Percentiles rank a stretch among this genome's conserved stretches.
Evolutionary conservation across 139 green algal species (phyloP).

Genomic region (Micromonas commoda): DNA sequence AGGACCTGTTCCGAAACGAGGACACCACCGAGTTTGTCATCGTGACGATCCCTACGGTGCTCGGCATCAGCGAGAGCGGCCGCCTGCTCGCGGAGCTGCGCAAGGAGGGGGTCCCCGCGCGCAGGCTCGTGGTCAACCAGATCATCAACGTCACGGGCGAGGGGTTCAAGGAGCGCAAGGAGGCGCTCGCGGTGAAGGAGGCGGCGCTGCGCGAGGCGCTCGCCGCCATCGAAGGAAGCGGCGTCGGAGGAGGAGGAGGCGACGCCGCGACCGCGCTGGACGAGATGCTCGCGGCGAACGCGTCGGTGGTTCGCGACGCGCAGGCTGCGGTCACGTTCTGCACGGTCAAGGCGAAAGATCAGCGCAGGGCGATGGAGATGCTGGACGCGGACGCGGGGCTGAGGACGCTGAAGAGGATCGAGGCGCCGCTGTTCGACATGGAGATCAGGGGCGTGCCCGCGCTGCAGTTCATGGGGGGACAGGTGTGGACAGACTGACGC

Average conservation of each 20-base stretch:
- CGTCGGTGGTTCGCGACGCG: background rate
- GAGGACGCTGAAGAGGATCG: slow-evolving; percentile 53
- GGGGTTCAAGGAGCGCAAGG: slow-evolving; percentile 32
- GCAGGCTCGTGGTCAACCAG: slow-evolving; percentile 89
- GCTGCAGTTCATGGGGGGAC: slow-evolving; percentile 85
- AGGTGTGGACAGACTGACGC: slow-evolving; percentile 71
- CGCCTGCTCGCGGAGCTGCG: slow-evolving; percentile 66
- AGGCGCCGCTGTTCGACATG: slow-evolving; percentile 86
- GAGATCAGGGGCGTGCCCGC: slow-evolving; percentile 86
- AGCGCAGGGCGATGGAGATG: slow-evolving; percentile 71
- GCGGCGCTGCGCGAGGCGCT: background rate
- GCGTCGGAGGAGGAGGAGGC: too few relatives aligned
- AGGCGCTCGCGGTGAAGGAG: background rate
- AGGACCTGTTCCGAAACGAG: slow-evolving; percentile 77
- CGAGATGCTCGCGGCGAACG: background rate
- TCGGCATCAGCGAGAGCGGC: slow-evolving; percentile 81
- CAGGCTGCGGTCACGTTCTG: slow-evolving; percentile 18
- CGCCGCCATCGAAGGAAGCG: too few relatives aligned
- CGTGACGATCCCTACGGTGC: slow-evolving; percentile 95
- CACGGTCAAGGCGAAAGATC: slow-evolving; percentile 54
- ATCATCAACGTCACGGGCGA: slow-evolving; percentile 38
- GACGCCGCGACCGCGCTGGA: background rate
- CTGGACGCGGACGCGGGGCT: slow-evolving; percentile 63
- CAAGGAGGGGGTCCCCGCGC: slow-evolving; percentile 72
- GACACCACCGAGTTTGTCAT: slow-evolving; percentile 88